A percentile compares a stretch with the other conserved stretches of the same genome.
Evolutionary conservation across 2,329 filamentous ascomycete species (phyloP).

Genomic region (Talaromyces sp.): DNA sequence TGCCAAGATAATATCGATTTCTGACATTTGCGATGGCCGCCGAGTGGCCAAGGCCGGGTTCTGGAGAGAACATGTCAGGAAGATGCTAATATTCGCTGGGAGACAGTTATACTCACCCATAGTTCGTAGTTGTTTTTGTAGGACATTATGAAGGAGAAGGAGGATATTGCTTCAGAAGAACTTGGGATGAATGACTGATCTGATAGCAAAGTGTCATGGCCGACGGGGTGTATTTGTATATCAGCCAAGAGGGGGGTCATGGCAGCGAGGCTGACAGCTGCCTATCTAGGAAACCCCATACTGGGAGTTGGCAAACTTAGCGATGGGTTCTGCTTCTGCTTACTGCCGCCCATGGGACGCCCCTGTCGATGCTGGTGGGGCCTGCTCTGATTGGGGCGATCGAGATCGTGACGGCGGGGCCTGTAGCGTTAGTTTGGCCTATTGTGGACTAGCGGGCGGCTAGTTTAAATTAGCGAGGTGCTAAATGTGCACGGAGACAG

Average conservation of each 20-base stretch:
- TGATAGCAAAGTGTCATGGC: neutral
- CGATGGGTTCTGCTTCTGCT: neutral
- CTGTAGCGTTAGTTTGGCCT: neutral
- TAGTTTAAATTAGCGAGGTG: neutral
- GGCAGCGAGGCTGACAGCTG: neutral
- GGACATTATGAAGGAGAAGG: conserved; percentile 21
- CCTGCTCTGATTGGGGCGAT: neutral
- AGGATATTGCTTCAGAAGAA: neutral
- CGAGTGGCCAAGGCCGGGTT: conserved; percentile 24
- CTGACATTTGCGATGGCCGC: conserved; percentile 27
- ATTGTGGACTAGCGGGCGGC: neutral
- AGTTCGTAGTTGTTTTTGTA: conserved; percentile 39
- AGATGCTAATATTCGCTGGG: neutral
- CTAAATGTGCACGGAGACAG: neutral
- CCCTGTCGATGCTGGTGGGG: neutral
- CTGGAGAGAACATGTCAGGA: conserved; percentile 7
- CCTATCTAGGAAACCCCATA: conserved; percentile 1
- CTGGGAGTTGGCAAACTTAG: neutral
- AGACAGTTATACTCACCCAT: conserved; percentile 25
- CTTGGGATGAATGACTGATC: neutral
- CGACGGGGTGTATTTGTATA: neutral
- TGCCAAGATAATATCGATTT: conserved; percentile 14
- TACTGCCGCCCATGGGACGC: neutral
- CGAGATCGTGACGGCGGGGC: neutral
- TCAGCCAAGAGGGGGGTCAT: neutral